These are phyloP conservation scores for Didymella glomerata DNA, from an alignment of 2,329 filamentous ascomycete species.

Conservation along the genomic window DNA sequence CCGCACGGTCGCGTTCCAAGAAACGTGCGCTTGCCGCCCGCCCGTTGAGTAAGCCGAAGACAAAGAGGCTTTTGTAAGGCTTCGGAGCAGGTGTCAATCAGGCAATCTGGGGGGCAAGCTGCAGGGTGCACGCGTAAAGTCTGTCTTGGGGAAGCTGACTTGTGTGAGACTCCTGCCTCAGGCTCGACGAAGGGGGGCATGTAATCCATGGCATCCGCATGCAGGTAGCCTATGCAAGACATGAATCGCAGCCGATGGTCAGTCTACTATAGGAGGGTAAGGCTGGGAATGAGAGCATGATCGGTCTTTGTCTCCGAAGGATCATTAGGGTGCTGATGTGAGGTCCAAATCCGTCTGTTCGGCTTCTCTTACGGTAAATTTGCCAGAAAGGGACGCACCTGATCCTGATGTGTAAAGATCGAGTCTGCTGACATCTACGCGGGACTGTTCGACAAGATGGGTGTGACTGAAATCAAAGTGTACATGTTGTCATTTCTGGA, in stretches of 20 bases:
- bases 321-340: slow-evolving; percentile 14
- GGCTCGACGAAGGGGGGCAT: not conserved
- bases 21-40: slow-evolving; percentile 5
- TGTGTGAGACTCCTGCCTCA: not conserved
- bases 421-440: not conserved
- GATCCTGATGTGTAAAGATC: not conserved
- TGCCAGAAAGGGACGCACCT: not conserved
- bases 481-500: not conserved
- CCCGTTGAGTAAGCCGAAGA: not conserved
- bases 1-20: not conserved
- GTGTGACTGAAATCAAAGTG: not conserved
- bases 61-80: not conserved
- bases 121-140: not conserved
- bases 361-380: not conserved
- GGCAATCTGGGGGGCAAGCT: not conserved
- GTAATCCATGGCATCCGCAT: not conserved
- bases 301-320: not conserved
- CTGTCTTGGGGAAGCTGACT: not conserved
- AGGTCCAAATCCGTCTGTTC: not conserved
- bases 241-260: not conserved
- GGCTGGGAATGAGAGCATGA: not conserved
- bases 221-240: not conserved
- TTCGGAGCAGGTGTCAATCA: slow-evolving; percentile 2
- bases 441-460: not conserved
- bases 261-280: not conserved